Percentiles rank a stretch among this genome's conserved stretches.
Conservation (phyloP, 208 protist species). For the Crithidia expoeki region DNA sequence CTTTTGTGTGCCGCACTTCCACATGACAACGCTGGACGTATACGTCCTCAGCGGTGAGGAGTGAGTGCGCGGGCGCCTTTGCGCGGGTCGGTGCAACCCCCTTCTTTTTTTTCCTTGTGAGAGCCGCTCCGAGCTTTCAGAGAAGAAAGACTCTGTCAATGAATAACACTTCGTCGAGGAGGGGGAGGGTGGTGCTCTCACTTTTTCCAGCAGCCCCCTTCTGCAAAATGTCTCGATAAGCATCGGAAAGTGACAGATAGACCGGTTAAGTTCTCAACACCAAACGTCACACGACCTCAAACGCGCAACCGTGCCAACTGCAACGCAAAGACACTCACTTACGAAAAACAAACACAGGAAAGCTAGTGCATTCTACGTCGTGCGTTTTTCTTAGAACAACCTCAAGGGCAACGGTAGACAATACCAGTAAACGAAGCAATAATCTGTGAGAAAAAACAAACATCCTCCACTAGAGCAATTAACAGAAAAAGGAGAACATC, state of each 20-base stretch:
- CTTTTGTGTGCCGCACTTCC: not conserved
- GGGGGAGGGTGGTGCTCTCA: no score
- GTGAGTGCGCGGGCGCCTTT: not conserved
- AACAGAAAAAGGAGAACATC: slow-evolving; percentile 14
- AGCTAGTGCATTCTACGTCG: not conserved
- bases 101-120: not conserved
- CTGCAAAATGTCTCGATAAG: slow-evolving; percentile 7
- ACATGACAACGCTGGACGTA: not conserved
- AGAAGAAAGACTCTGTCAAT: no score
- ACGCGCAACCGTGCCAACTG: not conserved
- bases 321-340: not conserved
- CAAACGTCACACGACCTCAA: not conserved
- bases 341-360: not conserved
- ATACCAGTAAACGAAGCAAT: slow-evolving; percentile 1
- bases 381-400: not conserved
- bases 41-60: not conserved
- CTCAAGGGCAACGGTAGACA: no score
- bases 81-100: not conserved
- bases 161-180: not conserved
- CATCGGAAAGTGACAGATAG: slow-evolving; percentile 5
- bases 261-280: not conserved
- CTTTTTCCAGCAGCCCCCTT: no score
- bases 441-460: slow-evolving; percentile 26
- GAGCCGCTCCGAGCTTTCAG: no score
- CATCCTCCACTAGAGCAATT: slow-evolving; percentile 1